A percentile compares a stretch with the other conserved stretches of the same genome.
phyloP scores from a whole-genome alignment of 78 protist species.

The Trichosphaerium sp. region DNA sequence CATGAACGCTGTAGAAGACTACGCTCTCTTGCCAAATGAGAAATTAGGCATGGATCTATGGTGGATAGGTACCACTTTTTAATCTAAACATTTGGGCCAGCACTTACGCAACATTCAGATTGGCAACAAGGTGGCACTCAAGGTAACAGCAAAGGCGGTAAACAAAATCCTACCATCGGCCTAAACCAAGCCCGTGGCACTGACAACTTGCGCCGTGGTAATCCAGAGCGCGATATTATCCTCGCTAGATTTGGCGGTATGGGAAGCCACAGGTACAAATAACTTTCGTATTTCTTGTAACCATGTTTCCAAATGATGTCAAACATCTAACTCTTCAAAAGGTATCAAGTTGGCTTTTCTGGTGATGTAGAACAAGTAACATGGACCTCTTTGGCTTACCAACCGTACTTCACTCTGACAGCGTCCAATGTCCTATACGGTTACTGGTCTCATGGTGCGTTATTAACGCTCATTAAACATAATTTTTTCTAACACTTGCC shows the following conservation, averaged over 20 bases:
- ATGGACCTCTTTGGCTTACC: slow-evolving; percentile 37
- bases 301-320: no score
- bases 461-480: not conserved
- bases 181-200: not conserved
- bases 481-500: no score
- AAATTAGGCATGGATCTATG: slow-evolving; percentile 27
- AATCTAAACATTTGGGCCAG: no score
- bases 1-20: no score
- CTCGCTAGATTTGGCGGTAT: slow-evolving; percentile 54
- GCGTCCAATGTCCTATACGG: slow-evolving; percentile 46
- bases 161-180: slow-evolving; percentile 27
- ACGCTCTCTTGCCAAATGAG: slow-evolving; percentile 17
- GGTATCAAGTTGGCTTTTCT: slow-evolving; percentile 29
- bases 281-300: no score
- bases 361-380: slow-evolving; percentile 44
- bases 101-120: not conserved
- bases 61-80: slow-evolving; percentile 10
- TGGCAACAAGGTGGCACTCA: not conserved
- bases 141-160: no score
- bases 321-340: no score
- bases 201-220: no score
- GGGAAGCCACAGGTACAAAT: slow-evolving; percentile 45
- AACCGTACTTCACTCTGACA: slow-evolving; percentile 33
- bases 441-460: not conserved
- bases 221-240: no score